A percentile compares a stretch with the other conserved stretches of the same genome.
Conservation (phyloP, 176 grass and related monocot genomes). For the Urochloa ruziziensis region DNA sequence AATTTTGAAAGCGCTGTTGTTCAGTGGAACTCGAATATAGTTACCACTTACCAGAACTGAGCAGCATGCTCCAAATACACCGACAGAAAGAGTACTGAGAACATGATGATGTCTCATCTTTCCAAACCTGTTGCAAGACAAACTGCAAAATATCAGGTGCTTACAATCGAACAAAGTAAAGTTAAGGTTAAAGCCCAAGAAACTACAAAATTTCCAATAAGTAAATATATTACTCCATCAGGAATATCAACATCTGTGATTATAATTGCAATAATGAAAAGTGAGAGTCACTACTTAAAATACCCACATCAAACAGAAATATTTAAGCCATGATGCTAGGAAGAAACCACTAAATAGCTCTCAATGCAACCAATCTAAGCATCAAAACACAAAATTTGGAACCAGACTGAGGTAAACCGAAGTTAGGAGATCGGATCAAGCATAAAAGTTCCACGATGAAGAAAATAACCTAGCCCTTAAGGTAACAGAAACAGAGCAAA, state of each 20-base stretch:
- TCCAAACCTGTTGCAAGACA: slow-evolving; percentile 22
- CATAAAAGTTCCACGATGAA: neutral
- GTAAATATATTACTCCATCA: neutral
- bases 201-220: neutral
- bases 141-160: slow-evolving; percentile 18
- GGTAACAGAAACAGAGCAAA: neutral
- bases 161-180: neutral
- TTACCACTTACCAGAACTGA: slow-evolving; percentile 40
- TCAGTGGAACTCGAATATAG: neutral
- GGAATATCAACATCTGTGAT: neutral
- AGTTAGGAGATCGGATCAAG: neutral
- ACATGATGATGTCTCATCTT: neutral
- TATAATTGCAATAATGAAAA: neutral
- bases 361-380: neutral
- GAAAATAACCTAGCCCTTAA: neutral
- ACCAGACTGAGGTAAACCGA: neutral
- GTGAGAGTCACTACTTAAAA: neutral
- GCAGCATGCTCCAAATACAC: neutral
- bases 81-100: neutral
- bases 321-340: neutral
- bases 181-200: neutral
- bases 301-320: neutral
- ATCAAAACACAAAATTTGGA: neutral
- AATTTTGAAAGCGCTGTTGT: neutral
- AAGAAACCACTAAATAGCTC: neutral